A percentile compares a stretch with the other conserved stretches of the same genome.
Conservation (phyloP, 2,329 filamentous ascomycete genomes). For the Claviceps purpurea region DNA sequence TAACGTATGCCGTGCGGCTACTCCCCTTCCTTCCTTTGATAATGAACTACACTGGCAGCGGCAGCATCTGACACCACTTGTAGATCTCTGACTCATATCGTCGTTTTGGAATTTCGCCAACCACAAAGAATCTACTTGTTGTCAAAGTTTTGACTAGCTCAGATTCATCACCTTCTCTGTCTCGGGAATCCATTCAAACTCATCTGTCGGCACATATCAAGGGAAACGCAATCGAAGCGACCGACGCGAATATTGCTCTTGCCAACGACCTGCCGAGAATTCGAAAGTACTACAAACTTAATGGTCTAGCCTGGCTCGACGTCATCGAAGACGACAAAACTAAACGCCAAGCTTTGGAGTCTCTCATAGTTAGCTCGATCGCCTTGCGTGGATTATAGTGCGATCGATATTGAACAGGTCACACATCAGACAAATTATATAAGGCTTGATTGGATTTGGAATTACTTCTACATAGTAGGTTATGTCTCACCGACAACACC, state of each 20-base stretch:
- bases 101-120: conserved; percentile 65
- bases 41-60: not conserved
- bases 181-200: conserved; percentile 33
- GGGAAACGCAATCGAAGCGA: conserved; percentile 44
- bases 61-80: not conserved
- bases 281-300: conserved; percentile 78
- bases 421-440: not conserved
- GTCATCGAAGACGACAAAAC: conserved; percentile 27
- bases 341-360: conserved; percentile 47
- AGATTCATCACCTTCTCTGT: conserved; percentile 23
- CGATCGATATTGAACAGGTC: not conserved
- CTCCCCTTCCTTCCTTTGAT: too few species aligned
- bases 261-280: conserved; percentile 56
- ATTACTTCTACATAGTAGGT: not conserved
- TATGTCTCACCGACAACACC: not conserved
- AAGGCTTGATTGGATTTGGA: too few species aligned
- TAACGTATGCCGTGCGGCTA: conserved; percentile 41
- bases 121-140: conserved; percentile 59
- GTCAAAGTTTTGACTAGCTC: conserved; percentile 58
- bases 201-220: conserved; percentile 52
- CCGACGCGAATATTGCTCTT: conserved; percentile 46
- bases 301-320: conserved; percentile 40
- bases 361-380: conserved; percentile 61
- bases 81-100: conserved; percentile 88
- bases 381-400: conserved; percentile 35